These are phyloP conservation scores for Phytophthora foliorum DNA, from an alignment of 352 stramenopile genomes.

Conservation along the genomic window DNA sequence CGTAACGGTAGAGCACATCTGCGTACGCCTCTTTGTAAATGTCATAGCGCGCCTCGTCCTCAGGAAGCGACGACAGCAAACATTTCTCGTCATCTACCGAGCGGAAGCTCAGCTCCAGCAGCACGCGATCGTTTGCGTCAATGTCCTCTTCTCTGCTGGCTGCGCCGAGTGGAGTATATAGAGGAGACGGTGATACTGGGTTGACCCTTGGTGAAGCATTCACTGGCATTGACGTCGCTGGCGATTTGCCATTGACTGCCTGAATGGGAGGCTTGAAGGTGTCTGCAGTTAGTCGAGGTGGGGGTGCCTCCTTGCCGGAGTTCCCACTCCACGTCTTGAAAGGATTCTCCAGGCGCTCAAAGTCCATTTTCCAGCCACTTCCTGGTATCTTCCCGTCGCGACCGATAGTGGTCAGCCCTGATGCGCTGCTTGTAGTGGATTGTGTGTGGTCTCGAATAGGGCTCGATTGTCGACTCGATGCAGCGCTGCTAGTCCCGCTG, in stretches of 20 bases:
- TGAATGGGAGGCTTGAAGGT: constrained; percentile 59
- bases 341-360: constrained; percentile 74
- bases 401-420: constrained; percentile 8
- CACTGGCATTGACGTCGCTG: constrained; percentile 40
- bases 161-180: constrained; percentile 14
- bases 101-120: constrained; percentile 58
- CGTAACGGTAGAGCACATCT: constrained; percentile 85
- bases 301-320: constrained; percentile 48
- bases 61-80: constrained; percentile 59
- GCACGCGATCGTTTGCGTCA: constrained; percentile 54
- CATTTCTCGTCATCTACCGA: constrained; percentile 48
- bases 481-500: constrained; percentile 27
- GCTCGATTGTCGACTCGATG: constrained; percentile 44
- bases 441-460: constrained; percentile 30
- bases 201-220: constrained; percentile 29
- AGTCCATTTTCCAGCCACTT: constrained; percentile 70
- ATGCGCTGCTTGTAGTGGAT: constrained; percentile 18
- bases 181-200: constrained; percentile 30
- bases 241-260: constrained; percentile 36
- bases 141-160: constrained; percentile 42
- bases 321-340: constrained; percentile 80
- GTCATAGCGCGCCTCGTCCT: constrained; percentile 76
- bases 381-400: constrained; percentile 28
- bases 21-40: constrained; percentile 87
- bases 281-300: constrained; percentile 56